These are phyloP conservation scores for Beauveria medogensis DNA, from an alignment of 2,329 filamentous ascomycete species.

Conservation along the genomic window DNA sequence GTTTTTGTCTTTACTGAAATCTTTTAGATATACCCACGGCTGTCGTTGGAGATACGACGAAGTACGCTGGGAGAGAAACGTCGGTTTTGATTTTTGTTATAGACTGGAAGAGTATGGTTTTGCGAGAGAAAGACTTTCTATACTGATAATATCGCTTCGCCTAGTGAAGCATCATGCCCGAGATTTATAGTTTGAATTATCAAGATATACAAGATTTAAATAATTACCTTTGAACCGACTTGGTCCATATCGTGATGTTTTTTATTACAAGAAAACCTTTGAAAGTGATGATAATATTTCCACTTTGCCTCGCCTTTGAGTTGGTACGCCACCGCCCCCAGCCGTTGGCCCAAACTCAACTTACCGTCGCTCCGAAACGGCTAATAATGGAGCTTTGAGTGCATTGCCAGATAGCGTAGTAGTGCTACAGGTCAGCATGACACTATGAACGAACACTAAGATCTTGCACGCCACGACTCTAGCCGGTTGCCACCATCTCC, in stretches of 20 bases:
- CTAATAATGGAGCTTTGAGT: neutral
- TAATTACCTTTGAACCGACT: neutral
- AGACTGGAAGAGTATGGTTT: constrained; percentile 6
- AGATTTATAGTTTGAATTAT: constrained; percentile 1
- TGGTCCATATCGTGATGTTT: too few species aligned
- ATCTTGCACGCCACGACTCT: constrained; percentile 4
- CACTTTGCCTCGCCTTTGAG: too few species aligned
- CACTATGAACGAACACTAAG: neutral
- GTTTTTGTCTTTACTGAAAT: constrained; percentile 15
- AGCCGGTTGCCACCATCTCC: neutral
- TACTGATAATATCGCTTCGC: constrained; percentile 8
- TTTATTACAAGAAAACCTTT: too few species aligned
- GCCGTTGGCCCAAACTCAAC: too few species aligned
- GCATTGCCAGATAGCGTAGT: neutral
- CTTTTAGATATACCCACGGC: constrained; percentile 29
- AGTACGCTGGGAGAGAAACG: constrained; percentile 5
- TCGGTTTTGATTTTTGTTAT: constrained; percentile 8
- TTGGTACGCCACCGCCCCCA: too few species aligned
- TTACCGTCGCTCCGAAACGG: neutral
- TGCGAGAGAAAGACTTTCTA: neutral
- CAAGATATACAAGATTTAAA: neutral
- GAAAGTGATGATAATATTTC: too few species aligned
- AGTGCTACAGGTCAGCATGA: neutral
- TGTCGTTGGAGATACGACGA: neutral
- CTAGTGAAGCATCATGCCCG: neutral